Evolutionary conservation across 2,329 filamentous ascomycete genomes (phyloP), one percentile per base, ranked within the genome.

Genomic region (Chaetomiaceae sp.): DNA sequence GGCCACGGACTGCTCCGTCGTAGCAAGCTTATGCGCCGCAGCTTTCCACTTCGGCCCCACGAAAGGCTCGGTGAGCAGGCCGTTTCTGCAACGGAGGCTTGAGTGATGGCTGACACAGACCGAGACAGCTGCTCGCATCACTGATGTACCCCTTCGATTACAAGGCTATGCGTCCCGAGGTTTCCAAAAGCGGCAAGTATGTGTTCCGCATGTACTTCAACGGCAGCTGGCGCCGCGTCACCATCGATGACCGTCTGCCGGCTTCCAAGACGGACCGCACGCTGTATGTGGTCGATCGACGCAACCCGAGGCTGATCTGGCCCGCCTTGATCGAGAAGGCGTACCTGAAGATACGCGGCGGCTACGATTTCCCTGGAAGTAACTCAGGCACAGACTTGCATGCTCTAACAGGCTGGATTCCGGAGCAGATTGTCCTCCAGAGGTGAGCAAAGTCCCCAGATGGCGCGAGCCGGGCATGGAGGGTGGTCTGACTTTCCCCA

Each of bases 331-430:
- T 97, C 14, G 94, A 99, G 67, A 99, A 99, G 66, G 94, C 94
- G 0, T 99, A 99, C 62, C 75, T 99, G 1, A 99, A 97, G 73
- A 83, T 97, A 10, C 82, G 92, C 51, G 94, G 94, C 25, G 94
- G 94, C 30, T 99, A 99, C 67, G 91, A 99, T 65, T 99, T 99
- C 60, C 92, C 94, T 0, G 94, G 94, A 7, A 97, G 94, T 65
- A 97, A 97, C 67, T 97, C 92, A 1, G 91, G 90, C 10, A 97
- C 92, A 2, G 94, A 99, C 69, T 73, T 99, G 4, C 95, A 89
- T 82, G 86, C 95, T 1, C 71, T 99, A 50, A 95, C 88, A 0
- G 92, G 94, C 27, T 99, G 94, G 94, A 90, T 99, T 45, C 94
- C 94, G 0, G 91, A 99, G 70, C 94, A 99, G 67, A 75, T 97